These are phyloP conservation scores for Rhizophora apiculata DNA, from an alignment of 345 rosid species.

Conservation along the genomic window DNA sequence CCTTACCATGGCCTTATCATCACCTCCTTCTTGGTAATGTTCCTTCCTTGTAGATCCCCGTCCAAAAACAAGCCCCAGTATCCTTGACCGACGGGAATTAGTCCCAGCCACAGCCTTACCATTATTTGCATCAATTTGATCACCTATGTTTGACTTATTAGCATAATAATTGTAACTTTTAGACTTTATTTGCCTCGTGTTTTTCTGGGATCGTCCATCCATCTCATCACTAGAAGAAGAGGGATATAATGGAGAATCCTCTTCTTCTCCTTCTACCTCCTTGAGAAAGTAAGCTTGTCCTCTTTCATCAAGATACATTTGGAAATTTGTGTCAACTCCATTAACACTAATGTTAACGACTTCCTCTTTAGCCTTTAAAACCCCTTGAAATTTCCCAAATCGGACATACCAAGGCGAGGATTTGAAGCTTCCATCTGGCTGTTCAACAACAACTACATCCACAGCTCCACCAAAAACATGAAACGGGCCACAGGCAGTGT, in stretches of 20 bases:
- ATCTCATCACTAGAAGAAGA: conserved; percentile 59
- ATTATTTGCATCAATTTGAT: conserved; percentile 26
- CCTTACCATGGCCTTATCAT: conserved; percentile 32
- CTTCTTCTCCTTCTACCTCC: conserved; percentile 53
- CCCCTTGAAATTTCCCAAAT: conserved; percentile 97
- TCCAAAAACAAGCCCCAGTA: conserved; percentile 67
- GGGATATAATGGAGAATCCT: conserved; percentile 38
- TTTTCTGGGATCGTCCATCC: conserved; percentile 32
- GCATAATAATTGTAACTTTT: conserved; percentile 46
- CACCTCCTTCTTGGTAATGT: conserved; percentile 30
- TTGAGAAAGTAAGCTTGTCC: conserved; percentile 90
- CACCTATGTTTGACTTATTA: conserved; percentile 17
- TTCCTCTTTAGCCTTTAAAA: conserved; percentile 65
- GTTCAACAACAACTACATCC: conserved; percentile 89
- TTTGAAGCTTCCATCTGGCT: conserved; percentile 88
- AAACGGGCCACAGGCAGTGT: conserved; percentile 75
- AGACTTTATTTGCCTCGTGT: conserved; percentile 43
- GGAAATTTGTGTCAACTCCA: conserved; percentile 62
- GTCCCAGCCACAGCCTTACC: conserved; percentile 43
- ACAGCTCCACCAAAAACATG: conserved; percentile 99
- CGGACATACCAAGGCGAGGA: conserved; percentile 98
- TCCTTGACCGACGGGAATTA: conserved; percentile 44
- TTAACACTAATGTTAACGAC: conserved; percentile 62
- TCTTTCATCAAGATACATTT: conserved; percentile 78
- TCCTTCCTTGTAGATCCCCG: conserved; percentile 46